These are phyloP conservation scores for Spinacia oleracea DNA, from an alignment of 179 eudicot genomes.

Conservation along the genomic window DNA sequence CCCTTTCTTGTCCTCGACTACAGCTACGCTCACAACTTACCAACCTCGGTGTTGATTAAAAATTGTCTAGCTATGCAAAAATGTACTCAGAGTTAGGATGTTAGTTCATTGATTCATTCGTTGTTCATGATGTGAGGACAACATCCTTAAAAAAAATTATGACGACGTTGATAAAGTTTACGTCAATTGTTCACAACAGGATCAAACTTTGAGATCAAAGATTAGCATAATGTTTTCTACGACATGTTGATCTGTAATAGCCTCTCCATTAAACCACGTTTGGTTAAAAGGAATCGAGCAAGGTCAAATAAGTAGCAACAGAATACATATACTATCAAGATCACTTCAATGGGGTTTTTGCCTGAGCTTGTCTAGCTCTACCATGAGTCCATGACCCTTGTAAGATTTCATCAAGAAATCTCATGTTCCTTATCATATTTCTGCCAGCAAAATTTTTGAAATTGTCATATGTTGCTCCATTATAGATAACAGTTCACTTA, in stretches of 20 bases:
- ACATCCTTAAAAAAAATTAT: not conserved
- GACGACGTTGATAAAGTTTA: not conserved
- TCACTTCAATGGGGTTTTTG: not conserved
- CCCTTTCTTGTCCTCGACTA: not conserved
- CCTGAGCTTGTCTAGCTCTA: not conserved
- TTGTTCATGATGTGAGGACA: not conserved
- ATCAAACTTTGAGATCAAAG: not conserved
- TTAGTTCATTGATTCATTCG: not conserved
- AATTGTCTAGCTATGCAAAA: not conserved
- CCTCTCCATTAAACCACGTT: not conserved
- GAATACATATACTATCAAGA: not conserved
- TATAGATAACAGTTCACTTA: not conserved
- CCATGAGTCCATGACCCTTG: not conserved
- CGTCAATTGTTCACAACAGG: not conserved
- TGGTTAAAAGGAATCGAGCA: not conserved
- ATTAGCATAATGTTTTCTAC: not conserved
- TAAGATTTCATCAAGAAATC: not conserved
- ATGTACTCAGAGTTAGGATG: not conserved
- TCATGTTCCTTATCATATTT: not conserved
- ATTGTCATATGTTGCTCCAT: not conserved
- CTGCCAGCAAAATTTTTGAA: not conserved
- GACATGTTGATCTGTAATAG: not conserved
- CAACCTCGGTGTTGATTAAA: not conserved
- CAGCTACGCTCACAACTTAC: not conserved
- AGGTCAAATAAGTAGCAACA: not conserved